A percentile compares a stretch with the other conserved stretches of the same genome.
These are phyloP conservation scores for Melampsora americana DNA, from an alignment of 1,284 basidiomycete species.

Conservation along the genomic window DNA sequence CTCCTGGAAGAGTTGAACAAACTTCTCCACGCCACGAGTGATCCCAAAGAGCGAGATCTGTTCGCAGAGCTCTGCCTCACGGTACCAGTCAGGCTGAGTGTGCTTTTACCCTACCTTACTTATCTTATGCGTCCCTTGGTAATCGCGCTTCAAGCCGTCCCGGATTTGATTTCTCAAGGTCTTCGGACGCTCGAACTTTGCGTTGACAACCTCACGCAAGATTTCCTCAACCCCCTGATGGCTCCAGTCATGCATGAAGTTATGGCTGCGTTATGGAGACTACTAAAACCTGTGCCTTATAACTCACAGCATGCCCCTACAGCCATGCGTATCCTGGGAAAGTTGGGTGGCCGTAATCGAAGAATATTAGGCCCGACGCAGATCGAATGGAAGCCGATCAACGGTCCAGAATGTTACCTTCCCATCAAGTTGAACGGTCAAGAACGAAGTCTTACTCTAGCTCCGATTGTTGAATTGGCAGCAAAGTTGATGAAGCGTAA, in stretches of 20 bases:
- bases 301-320: constrained; percentile 90
- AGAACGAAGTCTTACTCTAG: constrained; percentile 67
- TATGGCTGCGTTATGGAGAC: constrained; percentile 87
- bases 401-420: constrained; percentile 65
- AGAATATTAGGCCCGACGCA: constrained; percentile 76
- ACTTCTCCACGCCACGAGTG: constrained; percentile 76
- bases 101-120: constrained; percentile 88
- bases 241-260: constrained; percentile 87
- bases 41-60: constrained; percentile 71
- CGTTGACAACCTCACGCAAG: constrained; percentile 97
- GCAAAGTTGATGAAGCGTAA: constrained; percentile 65
- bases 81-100: constrained; percentile 90
- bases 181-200: constrained; percentile 96
- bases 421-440: constrained; percentile 71
- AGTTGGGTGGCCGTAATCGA: constrained; percentile 94
- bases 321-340: constrained; percentile 93
- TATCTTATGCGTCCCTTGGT: constrained; percentile 97
- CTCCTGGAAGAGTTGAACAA: constrained; percentile 93
- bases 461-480: constrained; percentile 70
- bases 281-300: constrained; percentile 84
- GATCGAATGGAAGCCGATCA: constrained; percentile 68
- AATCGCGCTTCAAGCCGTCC: constrained; percentile 77
- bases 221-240: constrained; percentile 96
- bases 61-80: constrained; percentile 97
- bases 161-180: constrained; percentile 92